Percentiles rank a stretch among this genome's conserved stretches.
These are phyloP conservation scores for Jaltomata sinuosa DNA, from an alignment of 257 asterid genomes.

Conservation along the genomic window DNA sequence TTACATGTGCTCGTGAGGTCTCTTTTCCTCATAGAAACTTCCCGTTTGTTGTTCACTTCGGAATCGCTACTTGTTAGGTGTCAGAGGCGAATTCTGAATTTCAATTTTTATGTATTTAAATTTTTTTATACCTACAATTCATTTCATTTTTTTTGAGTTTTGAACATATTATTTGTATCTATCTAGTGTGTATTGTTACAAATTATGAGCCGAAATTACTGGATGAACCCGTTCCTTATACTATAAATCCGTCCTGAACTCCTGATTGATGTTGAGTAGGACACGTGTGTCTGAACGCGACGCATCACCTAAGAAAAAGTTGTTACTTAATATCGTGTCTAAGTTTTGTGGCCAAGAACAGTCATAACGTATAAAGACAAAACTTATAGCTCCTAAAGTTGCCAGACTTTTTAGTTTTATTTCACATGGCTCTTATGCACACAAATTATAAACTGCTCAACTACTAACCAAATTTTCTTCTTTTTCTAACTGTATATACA, in stretches of 20 bases:
- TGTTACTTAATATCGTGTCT: background rate
- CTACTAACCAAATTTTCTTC: background rate
- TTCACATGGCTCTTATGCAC: background rate
- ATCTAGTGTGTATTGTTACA: accelerated
- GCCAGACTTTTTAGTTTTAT: background rate
- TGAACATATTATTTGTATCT: accelerated
- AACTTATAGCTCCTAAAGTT: background rate
- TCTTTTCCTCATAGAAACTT: background rate
- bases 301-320: background rate
- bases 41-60: background rate
- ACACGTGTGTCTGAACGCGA: background rate
- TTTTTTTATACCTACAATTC: too few species aligned
- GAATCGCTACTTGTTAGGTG: background rate
- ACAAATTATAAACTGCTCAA: background rate
- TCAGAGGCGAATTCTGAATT: accelerated
- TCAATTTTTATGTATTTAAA: background rate
- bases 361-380: background rate
- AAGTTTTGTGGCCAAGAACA: background rate
- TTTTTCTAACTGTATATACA: background rate
- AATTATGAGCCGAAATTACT: background rate
- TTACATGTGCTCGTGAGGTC: background rate
- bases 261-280: background rate
- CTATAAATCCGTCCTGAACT: background rate
- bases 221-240: background rate
- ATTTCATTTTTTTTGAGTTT: too few species aligned